Percentiles rank a stretch among this genome's conserved stretches.
phyloP scores from a whole-genome alignment of 257 asterid genomes.

The Parsonsia alboflavescens region DNA sequence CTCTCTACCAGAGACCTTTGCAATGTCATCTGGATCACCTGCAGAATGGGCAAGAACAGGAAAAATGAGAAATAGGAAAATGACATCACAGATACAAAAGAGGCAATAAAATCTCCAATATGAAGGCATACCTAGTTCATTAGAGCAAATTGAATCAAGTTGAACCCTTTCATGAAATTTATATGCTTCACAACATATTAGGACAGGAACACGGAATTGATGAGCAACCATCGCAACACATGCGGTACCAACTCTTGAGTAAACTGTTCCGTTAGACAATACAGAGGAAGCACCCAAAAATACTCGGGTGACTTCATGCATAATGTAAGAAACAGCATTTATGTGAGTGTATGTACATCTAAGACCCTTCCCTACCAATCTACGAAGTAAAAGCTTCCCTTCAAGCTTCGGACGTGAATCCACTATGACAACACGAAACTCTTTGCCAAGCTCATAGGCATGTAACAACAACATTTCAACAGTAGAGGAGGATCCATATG shows the following conservation, averaged over 20 bases:
- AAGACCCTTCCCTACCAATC: slow-evolving; percentile 77
- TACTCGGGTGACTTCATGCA: slow-evolving; percentile 79
- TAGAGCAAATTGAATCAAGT: slow-evolving; percentile 88
- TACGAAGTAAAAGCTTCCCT: slow-evolving; percentile 70
- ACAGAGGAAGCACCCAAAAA: slow-evolving; percentile 86
- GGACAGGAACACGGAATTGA: slow-evolving; percentile 71
- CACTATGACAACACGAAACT: slow-evolving; percentile 70
- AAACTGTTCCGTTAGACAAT: slow-evolving; percentile 79
- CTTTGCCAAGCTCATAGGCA: slow-evolving; percentile 83
- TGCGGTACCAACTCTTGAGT: slow-evolving; percentile 93
- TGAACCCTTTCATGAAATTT: slow-evolving; percentile 92
- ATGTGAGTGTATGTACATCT: slow-evolving; percentile 76
- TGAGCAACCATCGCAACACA: slow-evolving; percentile 93
- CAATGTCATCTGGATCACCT: slow-evolving; percentile 71
- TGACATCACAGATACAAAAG: not conserved
- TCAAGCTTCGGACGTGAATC: slow-evolving; percentile 93
- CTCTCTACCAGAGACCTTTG: slow-evolving; percentile 60
- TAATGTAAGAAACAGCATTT: slow-evolving; percentile 76
- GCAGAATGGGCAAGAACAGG: slow-evolving; percentile 12
- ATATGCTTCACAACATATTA: slow-evolving; percentile 88
- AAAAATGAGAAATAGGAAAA: slow-evolving; percentile 5
- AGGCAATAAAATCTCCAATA: not conserved
- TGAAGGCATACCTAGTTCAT: slow-evolving; percentile 65
- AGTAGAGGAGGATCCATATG: slow-evolving; percentile 74
- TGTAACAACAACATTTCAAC: slow-evolving; percentile 71